Evolutionary conservation across 2,329 filamentous ascomycete genomes (phyloP).

Genomic region (Ascocoryne sarcoides): DNA sequence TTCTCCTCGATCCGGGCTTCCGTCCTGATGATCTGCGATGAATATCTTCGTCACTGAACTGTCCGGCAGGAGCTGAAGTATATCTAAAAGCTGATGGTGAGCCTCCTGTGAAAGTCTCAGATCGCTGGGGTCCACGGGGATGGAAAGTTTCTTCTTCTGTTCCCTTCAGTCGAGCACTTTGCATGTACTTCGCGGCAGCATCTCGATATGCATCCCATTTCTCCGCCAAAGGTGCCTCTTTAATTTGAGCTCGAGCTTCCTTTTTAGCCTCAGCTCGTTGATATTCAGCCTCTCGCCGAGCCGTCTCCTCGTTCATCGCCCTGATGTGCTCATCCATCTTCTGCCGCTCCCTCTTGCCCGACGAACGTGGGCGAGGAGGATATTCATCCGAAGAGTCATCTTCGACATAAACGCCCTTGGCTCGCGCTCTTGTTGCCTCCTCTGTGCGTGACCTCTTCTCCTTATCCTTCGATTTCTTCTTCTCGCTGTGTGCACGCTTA

Average conservation of each 20-base stretch:
- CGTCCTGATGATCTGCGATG: conserved; percentile 25
- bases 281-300: conserved; percentile 6
- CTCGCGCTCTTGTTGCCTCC: conserved; percentile 21
- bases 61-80: conserved; percentile 12
- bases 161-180: conserved; percentile 22
- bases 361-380: conserved; percentile 7
- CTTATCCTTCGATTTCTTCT: conserved; percentile 31
- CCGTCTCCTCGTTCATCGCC: conserved; percentile 13
- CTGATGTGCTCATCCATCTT: conserved; percentile 19
- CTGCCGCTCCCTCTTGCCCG: conserved; percentile 18
- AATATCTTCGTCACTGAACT: conserved; percentile 25
- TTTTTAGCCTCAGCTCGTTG: too few relatives aligned
- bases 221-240: conserved; percentile 14
- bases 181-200: conserved; percentile 24
- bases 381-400: conserved; percentile 22
- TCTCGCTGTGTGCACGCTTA: conserved; percentile 22
- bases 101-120: conserved; percentile 22
- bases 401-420: conserved; percentile 17
- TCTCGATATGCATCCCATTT: conserved; percentile 23
- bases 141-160: conserved; percentile 12
- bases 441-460: conserved; percentile 31
- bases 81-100: conserved; percentile 16
- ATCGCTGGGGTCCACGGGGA: conserved; percentile 18
- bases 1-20: conserved; percentile 17
- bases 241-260: conserved; percentile 6